Evolutionary conservation across 163 green algal genomes (phyloP).

Genomic region (Trebouxia gelatinosa): DNA sequence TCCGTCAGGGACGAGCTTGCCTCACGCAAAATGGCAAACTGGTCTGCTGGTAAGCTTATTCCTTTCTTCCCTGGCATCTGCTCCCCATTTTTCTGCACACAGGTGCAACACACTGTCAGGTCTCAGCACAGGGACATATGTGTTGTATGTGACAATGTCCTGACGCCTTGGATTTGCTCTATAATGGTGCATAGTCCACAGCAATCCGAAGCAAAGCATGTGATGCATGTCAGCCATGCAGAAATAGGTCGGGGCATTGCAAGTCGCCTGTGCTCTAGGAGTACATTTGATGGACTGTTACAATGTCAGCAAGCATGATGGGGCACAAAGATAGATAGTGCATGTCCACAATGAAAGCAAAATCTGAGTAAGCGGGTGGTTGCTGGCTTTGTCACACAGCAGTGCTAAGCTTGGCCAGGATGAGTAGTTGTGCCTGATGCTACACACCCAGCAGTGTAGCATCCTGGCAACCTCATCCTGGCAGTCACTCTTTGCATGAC

Average conservation of each 20-base stretch:
- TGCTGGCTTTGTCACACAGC: too few relatives aligned
- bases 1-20: constrained; percentile 29
- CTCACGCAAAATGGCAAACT: constrained; percentile 48
- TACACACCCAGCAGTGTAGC: background rate
- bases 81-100: constrained; percentile 56
- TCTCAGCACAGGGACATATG: background rate
- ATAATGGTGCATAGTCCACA: too few relatives aligned
- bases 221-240: background rate
- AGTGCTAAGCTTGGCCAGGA: too few relatives aligned
- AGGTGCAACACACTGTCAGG: background rate
- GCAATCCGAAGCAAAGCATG: background rate
- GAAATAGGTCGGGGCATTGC: too few relatives aligned
- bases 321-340: too few relatives aligned
- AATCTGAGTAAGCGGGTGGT: too few relatives aligned
- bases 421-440: too few relatives aligned
- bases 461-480: background rate
- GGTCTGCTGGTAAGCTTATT: constrained; percentile 52
- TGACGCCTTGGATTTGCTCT: too few relatives aligned
- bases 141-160: background rate
- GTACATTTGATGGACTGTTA: too few relatives aligned
- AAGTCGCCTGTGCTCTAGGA: background rate
- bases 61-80: constrained; percentile 68
- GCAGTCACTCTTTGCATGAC: background rate
- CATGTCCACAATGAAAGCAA: too few relatives aligned
- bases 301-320: too few relatives aligned